Evolutionary conservation across 2,329 filamentous ascomycete species (phyloP).

Genomic region (Lasiodiplodia sp.): DNA sequence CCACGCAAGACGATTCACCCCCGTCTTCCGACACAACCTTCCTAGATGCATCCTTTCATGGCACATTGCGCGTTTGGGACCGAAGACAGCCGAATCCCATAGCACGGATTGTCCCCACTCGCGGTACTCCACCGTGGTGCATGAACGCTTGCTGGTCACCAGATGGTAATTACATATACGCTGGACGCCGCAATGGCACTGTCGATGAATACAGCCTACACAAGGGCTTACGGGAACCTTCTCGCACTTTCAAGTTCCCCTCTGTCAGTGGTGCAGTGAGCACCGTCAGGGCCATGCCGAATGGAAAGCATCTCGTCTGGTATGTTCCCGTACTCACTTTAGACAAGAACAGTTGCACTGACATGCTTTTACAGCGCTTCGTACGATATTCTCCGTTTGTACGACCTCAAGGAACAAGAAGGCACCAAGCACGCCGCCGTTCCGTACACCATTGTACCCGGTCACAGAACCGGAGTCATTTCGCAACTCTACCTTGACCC

Average conservation of each 20-base stretch:
- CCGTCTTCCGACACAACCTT: slow-evolving; percentile 78
- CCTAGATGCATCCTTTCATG: slow-evolving; percentile 86
- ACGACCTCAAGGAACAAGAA: slow-evolving; percentile 77
- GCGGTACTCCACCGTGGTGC: slow-evolving; percentile 90
- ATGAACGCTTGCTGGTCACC: slow-evolving; percentile 97
- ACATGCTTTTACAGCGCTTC: slow-evolving; percentile 68
- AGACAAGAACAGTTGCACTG: neutral
- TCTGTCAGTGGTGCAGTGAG: slow-evolving; percentile 88
- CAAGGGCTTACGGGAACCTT: slow-evolving; percentile 76
- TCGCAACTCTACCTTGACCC: slow-evolving; percentile 86
- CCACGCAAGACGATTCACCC: slow-evolving; percentile 49
- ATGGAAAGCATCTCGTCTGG: slow-evolving; percentile 90
- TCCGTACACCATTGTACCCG: slow-evolving; percentile 95
- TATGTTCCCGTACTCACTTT: slow-evolving; percentile 43
- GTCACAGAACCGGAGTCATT: slow-evolving; percentile 87
- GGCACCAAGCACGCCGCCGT: slow-evolving; percentile 77
- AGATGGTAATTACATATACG: slow-evolving; percentile 94
- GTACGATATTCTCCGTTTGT: slow-evolving; percentile 90
- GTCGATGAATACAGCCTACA: slow-evolving; percentile 95
- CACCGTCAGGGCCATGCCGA: slow-evolving; percentile 87
- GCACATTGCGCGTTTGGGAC: slow-evolving; percentile 93
- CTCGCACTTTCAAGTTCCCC: slow-evolving; percentile 85
- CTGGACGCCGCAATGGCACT: slow-evolving; percentile 85
- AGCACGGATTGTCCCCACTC: slow-evolving; percentile 76
- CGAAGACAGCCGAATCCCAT: slow-evolving; percentile 76